Base-by-base conservation (phyloP, 805 yeast genomes). In the Starmerella geochares region DNA sequence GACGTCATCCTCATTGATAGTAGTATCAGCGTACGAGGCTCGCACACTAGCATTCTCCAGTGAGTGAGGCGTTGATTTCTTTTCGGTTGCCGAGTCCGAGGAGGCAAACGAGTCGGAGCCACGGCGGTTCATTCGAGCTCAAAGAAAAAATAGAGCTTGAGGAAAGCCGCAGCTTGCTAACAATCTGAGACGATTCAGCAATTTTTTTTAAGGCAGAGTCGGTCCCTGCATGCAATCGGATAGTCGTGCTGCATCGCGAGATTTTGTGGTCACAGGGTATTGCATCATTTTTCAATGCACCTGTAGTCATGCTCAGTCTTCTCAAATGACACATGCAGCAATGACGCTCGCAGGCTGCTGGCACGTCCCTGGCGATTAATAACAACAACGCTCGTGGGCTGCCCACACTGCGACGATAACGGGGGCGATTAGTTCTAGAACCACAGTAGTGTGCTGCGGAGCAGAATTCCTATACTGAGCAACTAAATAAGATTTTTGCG, bases 181-280 rank as follows among this genome's bases (percentile, higher is more conserved):
- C 8, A 16, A n/a, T 1, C 37, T n/a, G 21, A 17, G 9, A 8
- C 9, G 13, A 33, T 33, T 21, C 9, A 21, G 21, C 16, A 33
- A 33, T 33, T 33, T 17, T 27, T 33, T 33, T 33, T 4, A 33
- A n/a, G 37, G 13, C 21, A 33, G 21, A n/a, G 4, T n/a, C 4
- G n/a, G 21, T n/a, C 11, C 16, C 17, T 38, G 21, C 21, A 40
- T 40, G 44, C 32, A 25, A 5, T 1, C 33, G 44, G 33, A 40
- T 40, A 25, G 33, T 10, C 31, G 28, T 17, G 20, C 42, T 23
- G 29, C 28, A 23, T 16, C 21, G 4, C 6, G 8, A n/a, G 19
- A n/a, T 16, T n/a, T n/a, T n/a, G 16, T 28, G 33, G 44, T 40
- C 44, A 40, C 44, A 25, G 44, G 44, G 33, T 40, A 25, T 40